A percentile compares a stretch with the other conserved stretches of the same genome.
Conservation (phyloP, 495 filamentous ascomycete species). For the Penicillium lagena region DNA sequence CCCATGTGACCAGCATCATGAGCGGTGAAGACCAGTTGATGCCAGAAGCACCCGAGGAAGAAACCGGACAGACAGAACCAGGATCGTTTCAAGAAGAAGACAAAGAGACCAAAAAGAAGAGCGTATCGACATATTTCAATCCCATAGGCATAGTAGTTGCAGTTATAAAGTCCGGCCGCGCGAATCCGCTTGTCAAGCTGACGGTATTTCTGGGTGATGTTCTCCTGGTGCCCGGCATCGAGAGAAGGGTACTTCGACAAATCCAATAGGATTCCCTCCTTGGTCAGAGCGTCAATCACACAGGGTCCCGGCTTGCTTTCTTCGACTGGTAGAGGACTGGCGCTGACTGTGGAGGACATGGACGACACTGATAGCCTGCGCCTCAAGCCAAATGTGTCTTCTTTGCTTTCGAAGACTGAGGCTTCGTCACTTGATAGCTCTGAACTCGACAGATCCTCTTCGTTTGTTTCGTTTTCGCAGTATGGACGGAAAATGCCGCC, state of each 20-base stretch:
- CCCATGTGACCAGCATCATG: conserved; percentile 93
- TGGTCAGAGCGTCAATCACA: conserved; percentile 59
- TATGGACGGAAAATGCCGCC: conserved; percentile 55
- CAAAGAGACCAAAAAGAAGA: conserved; percentile 52
- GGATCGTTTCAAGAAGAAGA: conserved; percentile 28
- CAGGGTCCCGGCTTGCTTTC: conserved; percentile 1
- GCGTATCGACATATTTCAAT: conserved; percentile 60
- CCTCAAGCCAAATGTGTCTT: conserved; percentile 1
- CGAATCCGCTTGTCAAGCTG: conserved; percentile 58
- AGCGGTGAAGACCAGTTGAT: conserved; percentile 82
- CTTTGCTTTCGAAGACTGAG: conserved; percentile 8
- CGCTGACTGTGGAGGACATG: conserved; percentile 19
- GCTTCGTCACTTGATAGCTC: conserved; percentile 6
- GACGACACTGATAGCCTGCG: conserved; percentile 46
- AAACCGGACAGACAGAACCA: conserved; percentile 43
- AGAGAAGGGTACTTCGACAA: conserved; percentile 66
- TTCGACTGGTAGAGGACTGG: neutral
- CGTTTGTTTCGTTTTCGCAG: neutral
- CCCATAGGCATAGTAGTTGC: conserved; percentile 72
- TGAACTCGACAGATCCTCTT: neutral
- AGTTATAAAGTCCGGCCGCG: conserved; percentile 67
- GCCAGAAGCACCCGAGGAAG: conserved; percentile 77
- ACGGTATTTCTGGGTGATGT: conserved; percentile 70
- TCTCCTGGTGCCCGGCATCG: conserved; percentile 58
- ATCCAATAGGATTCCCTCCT: conserved; percentile 62